Evolutionary conservation across 2,329 filamentous ascomycete species (phyloP).

Genomic region (Aspergillus novoparasiticus): DNA sequence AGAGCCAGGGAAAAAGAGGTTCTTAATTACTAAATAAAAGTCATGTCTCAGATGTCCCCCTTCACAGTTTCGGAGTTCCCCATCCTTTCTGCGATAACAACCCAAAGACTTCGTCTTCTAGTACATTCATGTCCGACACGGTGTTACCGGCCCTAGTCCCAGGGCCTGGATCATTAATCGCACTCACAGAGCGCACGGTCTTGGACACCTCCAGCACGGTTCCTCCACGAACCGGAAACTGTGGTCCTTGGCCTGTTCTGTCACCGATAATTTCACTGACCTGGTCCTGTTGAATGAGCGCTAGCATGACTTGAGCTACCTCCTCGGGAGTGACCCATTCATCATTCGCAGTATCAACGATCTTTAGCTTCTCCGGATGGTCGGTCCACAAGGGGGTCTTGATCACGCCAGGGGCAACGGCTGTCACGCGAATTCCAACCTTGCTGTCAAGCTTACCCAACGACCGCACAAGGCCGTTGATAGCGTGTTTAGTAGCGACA

Average conservation of each 20-base stretch:
- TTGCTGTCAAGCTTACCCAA: slow-evolving; percentile 52
- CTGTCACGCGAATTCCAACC: slow-evolving; percentile 60
- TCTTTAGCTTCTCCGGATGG: slow-evolving; percentile 60
- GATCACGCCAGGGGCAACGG: slow-evolving; percentile 62
- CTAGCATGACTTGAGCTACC: slow-evolving; percentile 61
- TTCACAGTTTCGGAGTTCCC: slow-evolving; percentile 43
- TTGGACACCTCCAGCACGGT: slow-evolving; percentile 60
- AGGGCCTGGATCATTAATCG: slow-evolving; percentile 58
- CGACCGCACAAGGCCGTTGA: slow-evolving; percentile 53
- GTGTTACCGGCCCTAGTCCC: slow-evolving; percentile 49
- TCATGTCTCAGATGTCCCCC: not conserved
- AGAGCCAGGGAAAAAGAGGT: not conserved
- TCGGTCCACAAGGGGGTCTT: slow-evolving; percentile 66
- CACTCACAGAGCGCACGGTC: slow-evolving; percentile 53
- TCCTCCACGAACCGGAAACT: slow-evolving; percentile 48
- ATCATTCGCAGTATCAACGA: slow-evolving; percentile 52
- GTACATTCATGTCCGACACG: slow-evolving; percentile 43
- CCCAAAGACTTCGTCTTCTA: slow-evolving; percentile 54
- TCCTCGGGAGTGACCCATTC: slow-evolving; percentile 64
- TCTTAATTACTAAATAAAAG: not conserved
- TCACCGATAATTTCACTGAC: slow-evolving; percentile 40
- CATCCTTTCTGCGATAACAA: slow-evolving; percentile 53
- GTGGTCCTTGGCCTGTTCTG: slow-evolving; percentile 29
- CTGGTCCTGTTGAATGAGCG: slow-evolving; percentile 54
- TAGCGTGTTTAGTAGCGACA: slow-evolving; percentile 52